Evolutionary conservation across 805 yeast species (phyloP), one percentile per base, ranked within the genome.

Genomic region (Blastobotrys muscicola): DNA sequence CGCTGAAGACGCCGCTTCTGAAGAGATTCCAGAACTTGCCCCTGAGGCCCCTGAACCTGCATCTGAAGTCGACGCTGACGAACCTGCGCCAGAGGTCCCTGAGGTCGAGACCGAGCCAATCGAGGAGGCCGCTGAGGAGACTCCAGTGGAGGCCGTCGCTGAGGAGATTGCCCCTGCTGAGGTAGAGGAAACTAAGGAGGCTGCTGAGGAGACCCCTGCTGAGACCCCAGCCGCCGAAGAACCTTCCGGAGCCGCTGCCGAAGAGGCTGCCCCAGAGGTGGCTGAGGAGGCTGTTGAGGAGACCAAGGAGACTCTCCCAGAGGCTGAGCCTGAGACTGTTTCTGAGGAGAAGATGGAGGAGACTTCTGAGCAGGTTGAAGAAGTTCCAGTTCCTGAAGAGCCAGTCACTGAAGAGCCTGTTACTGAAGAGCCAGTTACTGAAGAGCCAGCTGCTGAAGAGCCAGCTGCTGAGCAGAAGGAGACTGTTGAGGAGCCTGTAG

Each of bases 371-470:
- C 11, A 4, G 33, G 12, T 11, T 10, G 33, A 30, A 9, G 12
- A 10, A 8, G 33, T 8, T n/a, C 8, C 34, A 3, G 14, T 13
- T 13, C 5, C 33, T 31, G 33, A 31, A 31, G 33, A 31, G 33
- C 16, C 31, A 14, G 20, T 14, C 31, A 16, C 31, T 5, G 41
- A 8, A 29, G 36, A 38, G 15, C 15, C 15, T 8, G 36, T 15
- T 5, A n/a, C 36, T 5, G 42, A 39, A 11, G 42, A 29, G 12
- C 26, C 12, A 8, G 8, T 32, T 30, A 12, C 15, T 39, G 29
- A 39, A 32, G 38, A 20, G 20, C 29, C 43, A 9, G 33, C 20
- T 36, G 44, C n/a, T 39, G 45, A 38, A 32, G 44, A 42, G 16
- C 23, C 42, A 3, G 16, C 11, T 13, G 40, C 33, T 12, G 40